Conservation (phyloP, 2,329 filamentous ascomycete genomes). For the Ascochyta clinopodiicola region DNA sequence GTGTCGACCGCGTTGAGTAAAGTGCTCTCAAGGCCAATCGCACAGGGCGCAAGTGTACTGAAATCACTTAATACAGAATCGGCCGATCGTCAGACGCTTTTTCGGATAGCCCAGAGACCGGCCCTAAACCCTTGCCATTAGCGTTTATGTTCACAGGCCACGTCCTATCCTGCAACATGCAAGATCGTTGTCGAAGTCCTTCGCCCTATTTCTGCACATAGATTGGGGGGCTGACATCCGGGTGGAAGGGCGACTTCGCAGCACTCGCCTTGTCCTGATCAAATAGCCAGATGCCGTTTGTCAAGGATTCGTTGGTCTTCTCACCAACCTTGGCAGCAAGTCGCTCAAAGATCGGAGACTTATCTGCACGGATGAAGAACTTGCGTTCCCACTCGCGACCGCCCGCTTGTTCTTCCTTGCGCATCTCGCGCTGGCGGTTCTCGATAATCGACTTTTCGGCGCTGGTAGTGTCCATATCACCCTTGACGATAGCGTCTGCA, state of each 20-base stretch:
- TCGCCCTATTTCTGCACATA: conserved; percentile 24
- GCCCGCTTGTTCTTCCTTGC: conserved; percentile 76
- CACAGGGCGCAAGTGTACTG: neutral
- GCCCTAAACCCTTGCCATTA: conserved; percentile 1
- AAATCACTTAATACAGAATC: neutral
- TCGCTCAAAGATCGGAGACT: conserved; percentile 55
- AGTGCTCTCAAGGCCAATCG: neutral
- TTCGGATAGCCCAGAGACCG: neutral
- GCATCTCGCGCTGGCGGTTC: conserved; percentile 79
- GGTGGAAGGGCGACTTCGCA: conserved; percentile 38
- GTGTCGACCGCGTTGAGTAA: neutral
- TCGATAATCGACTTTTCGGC: conserved; percentile 88
- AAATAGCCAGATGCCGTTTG: conserved; percentile 74
- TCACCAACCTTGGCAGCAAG: conserved; percentile 55
- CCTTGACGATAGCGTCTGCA: conserved; percentile 76
- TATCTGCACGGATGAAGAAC: conserved; percentile 70
- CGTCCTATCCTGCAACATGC: neutral
- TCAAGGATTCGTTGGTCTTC: conserved; percentile 67
- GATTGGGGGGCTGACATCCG: conserved; percentile 36
- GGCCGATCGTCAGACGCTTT: conserved; percentile 5
- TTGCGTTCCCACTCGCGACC: conserved; percentile 79
- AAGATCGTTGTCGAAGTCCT: neutral
- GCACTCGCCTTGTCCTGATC: conserved; percentile 59
- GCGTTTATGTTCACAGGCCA: neutral
- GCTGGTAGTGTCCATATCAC: conserved; percentile 83